Evolutionary conservation across 2,329 filamentous ascomycete species (phyloP), one percentile per base, ranked within the genome.

Genomic region (Neopestalotiopsis sp.): DNA sequence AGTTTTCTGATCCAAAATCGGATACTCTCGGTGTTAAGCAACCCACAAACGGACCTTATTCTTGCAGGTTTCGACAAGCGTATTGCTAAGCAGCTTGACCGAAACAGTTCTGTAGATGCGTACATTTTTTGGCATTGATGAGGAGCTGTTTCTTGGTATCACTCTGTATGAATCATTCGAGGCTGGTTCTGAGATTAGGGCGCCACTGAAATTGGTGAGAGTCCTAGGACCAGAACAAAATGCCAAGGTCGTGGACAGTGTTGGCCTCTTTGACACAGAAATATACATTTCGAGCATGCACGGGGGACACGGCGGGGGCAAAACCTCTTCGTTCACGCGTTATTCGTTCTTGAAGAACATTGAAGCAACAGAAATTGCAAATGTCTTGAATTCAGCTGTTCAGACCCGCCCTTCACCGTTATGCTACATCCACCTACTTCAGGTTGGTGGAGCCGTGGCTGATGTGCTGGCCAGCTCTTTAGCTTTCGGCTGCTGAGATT

Each of bases 271-370:
- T 69, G 84, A 89, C 0, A 79, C 82, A 0, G 88, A 91, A 65
- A 87, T 90, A 84, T 89, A 90, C 77, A 83, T 91, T 77, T 85
- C 85, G 1, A 73, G 70, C 13, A 88, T 91, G 85, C 87, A 91
- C 65, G 85, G 86, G 30, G 88, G 88, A 0, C 88, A 91, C 65
- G 81, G 81, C 20, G 79, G 84, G 28, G 83, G 85, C 72, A 91
- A 90, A 79, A 91, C 88, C 0, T 90, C 86, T 10, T 84, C 89
- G 0, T 91, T 91, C 81, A 91, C 91, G 79, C 84, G 89, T 72
- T 91, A 89, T 74, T 57, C 91, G 38, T 91, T 91, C 72, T 76
- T 91, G 7, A 86, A 86, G 69, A 0, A 74, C 49, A 85, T 90
- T 13, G 80, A 81, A 70, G 69, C 67, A 64, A 52, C 1, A 2